Evolutionary conservation across 1,139 yeast genomes (phyloP).

Genomic region (Kurtzmaniella natalensis): DNA sequence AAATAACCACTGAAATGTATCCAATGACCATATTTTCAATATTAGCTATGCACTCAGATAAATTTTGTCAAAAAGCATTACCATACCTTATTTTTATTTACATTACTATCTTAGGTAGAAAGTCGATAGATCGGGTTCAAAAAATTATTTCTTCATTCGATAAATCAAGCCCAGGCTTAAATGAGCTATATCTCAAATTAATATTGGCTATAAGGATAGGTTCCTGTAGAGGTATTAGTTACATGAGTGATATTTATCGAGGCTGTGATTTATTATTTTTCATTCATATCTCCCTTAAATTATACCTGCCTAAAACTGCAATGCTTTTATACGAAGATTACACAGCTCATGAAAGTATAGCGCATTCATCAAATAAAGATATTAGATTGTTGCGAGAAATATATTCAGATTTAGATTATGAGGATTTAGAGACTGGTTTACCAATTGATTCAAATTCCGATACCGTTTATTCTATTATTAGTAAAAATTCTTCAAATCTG

Average conservation of each 20-base stretch:
- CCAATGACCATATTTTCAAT: constrained; percentile 21
- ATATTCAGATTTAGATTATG: constrained; percentile 52
- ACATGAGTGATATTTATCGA: constrained; percentile 32
- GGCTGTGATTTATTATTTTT: constrained; percentile 27
- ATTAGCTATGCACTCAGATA: constrained; percentile 20
- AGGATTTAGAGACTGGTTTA: constrained; percentile 59
- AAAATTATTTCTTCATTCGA: no score
- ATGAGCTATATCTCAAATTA: constrained; percentile 32
- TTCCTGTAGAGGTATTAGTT: constrained; percentile 23
- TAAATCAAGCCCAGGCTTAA: no score
- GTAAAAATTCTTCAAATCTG: constrained; percentile 28
- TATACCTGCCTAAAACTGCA: constrained; percentile 41
- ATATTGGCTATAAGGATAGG: constrained; percentile 45
- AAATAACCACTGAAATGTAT: constrained; percentile 20
- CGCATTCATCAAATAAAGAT: constrained; percentile 10
- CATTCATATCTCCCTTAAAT: constrained; percentile 31
- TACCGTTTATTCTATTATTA: constrained; percentile 43
- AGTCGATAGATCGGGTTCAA: constrained; percentile 13
- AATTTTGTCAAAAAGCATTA: constrained; percentile 19
- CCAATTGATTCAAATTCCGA: constrained; percentile 54
- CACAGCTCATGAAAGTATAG: constrained; percentile 11
- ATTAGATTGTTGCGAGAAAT: constrained; percentile 26
- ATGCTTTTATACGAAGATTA: constrained; percentile 55
- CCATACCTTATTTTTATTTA: constrained; percentile 23
- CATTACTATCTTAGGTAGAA: no score